phyloP scores from a whole-genome alignment of 2,329 filamentous ascomycete species.

The Aspergillus sp. region DNA sequence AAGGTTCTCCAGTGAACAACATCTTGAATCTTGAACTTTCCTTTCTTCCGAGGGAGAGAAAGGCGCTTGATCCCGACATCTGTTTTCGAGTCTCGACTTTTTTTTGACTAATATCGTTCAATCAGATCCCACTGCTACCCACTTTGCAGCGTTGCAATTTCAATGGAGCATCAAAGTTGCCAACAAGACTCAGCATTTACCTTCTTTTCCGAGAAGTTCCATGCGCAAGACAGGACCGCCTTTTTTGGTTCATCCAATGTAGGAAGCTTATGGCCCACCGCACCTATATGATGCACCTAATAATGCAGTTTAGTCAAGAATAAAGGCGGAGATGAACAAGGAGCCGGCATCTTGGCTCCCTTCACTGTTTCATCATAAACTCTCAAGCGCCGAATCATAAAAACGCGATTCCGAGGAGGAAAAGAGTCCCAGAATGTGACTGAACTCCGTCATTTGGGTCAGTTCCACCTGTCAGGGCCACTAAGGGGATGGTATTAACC shows the following conservation, averaged over 20 bases:
- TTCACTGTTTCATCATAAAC: slow-evolving; percentile 7
- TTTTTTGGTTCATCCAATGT: slow-evolving; percentile 10
- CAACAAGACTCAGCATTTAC: too few species aligned
- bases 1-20: background rate
- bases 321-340: slow-evolving; percentile 9
- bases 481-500: slow-evolving; percentile 16
- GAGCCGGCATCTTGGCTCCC: slow-evolving; percentile 5
- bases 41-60: background rate
- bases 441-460: slow-evolving; percentile 1
- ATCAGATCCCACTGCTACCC: slow-evolving; percentile 1
- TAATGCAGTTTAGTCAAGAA: slow-evolving; percentile 1
- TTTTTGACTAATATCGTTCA: background rate
- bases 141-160: background rate
- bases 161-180: background rate
- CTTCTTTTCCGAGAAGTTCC: background rate
- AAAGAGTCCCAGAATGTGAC: slow-evolving; percentile 6
- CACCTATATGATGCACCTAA: slow-evolving; percentile 5
- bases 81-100: background rate
- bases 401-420: background rate
- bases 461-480: slow-evolving; percentile 20
- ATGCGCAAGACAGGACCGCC: background rate
- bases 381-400: background rate
- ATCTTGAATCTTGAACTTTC: background rate
- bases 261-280: background rate
- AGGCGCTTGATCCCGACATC: background rate